Evolutionary conservation across 2,329 filamentous ascomycete species (phyloP), one percentile per base, ranked within the genome.

Genomic region (Pseudogymnoascus sp.): DNA sequence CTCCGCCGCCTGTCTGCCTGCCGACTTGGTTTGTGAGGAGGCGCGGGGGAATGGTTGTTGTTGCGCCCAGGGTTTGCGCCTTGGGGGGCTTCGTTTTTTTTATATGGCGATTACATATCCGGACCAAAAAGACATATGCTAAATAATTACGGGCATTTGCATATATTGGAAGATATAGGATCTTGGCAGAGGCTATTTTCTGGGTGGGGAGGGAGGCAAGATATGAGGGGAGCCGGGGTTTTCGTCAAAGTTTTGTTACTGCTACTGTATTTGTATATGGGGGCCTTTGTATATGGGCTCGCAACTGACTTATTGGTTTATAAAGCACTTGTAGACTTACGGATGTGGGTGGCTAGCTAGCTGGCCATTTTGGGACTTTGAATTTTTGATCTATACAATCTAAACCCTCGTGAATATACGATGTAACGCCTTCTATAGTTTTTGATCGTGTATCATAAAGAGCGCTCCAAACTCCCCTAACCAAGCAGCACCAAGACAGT

Each of bases 141-240:
- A 53, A 33, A 30, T 53, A 53, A 53, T 53, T 18, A 33, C 11
- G 43, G 43, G 43, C 15, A 33, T 53, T 53, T 53, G 43, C 43
- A 53, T 53, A 53, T 53, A 53, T 53, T 53, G 43, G 43, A 30
- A 11, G 25, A 53, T 53, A 18, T 53, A 11, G 43, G 43, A n/a
- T 53, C 43, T 9, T 3, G 43, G 41, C 22, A 6, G 25, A 28
- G 43, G 43, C 8, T 7, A 4, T 22, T 47, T 7, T 30, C 9
- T 53, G n/a, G 25, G 43, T 25, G 18, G 28, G 41, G 43, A 12
- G 5, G 22, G 2, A 22, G 22, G 22, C 22, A 25, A 25, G 22
- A 25, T 25, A 25, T 25, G 5, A 14, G 15, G 30, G 25, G n/a
- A 18, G 43, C 43, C 11, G 43, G 35, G 43, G n/a, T 47, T 6